Conservation (phyloP, 1,284 basidiomycete genomes). For the Cerioporus squamosus region DNA sequence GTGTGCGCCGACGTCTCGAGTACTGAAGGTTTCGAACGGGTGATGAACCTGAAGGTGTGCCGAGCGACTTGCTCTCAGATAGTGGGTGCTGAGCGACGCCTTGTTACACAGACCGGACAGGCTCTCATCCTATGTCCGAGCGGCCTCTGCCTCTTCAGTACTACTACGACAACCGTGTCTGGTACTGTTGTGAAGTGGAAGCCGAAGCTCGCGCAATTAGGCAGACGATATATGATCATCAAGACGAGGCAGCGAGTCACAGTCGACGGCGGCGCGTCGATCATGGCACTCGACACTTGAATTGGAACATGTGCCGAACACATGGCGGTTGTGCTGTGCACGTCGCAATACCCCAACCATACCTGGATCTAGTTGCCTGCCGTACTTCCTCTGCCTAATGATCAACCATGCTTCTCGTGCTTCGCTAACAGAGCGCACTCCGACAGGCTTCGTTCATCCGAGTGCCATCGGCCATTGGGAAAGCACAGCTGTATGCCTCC, state of each 20-base stretch:
- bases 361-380: too few relatives aligned
- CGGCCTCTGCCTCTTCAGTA: constrained; percentile 47
- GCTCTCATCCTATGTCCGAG: constrained; percentile 67
- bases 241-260: constrained; percentile 62
- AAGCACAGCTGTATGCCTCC: too few relatives aligned
- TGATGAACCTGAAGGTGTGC: constrained; percentile 30
- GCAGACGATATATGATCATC: constrained; percentile 54
- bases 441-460: too few relatives aligned
- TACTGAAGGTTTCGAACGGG: constrained; percentile 39
- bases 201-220: constrained; percentile 40
- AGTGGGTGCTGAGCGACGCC: too few relatives aligned
- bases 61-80: too few relatives aligned
- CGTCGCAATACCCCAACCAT: too few relatives aligned
- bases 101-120: constrained; percentile 57
- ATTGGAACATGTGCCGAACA: too few relatives aligned
- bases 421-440: too few relatives aligned
- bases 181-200: not conserved
- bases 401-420: not conserved
- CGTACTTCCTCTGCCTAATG: too few relatives aligned
- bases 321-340: too few relatives aligned
- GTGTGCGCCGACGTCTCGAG: constrained; percentile 60
- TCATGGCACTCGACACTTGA: constrained; percentile 40
- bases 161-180: constrained; percentile 12
- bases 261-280: constrained; percentile 58
- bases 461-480: too few relatives aligned